Evolutionary conservation across 257 asterid genomes (phyloP), one percentile per base, ranked within the genome.

Genomic region (Pogostemon cablin): DNA sequence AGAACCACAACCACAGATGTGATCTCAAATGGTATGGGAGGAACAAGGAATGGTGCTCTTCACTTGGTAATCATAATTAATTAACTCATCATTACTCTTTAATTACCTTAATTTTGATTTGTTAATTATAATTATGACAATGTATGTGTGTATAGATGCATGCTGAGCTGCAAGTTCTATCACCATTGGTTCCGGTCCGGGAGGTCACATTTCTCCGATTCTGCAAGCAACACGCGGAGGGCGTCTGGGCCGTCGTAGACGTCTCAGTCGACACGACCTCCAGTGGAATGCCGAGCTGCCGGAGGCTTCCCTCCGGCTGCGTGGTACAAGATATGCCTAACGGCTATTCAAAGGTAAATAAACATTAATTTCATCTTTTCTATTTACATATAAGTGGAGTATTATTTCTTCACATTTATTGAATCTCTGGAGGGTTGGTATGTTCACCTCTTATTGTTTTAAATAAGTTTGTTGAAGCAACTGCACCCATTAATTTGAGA

Each of bases 141-240:
- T 9, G 10, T 0, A 10, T 47, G 4, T 8, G 2, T 52, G 42
- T 43, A 0, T 65, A 92, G 99, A 95, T 95, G 96, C 88, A 91
- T 10, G 98, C 95, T 0, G 99, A 86, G 69, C 82, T 95, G 3
- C 99, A 95, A 92, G 96, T 90, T 7, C 82, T 95, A 47, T 88
- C 99, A 0, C 99, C 99, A 3, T 50, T 95, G 62, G 98, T 95
- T 0, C 99, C 98, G 15, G 91, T 88, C 6, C 80, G 99, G 3
- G 95, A 86, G 79, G 92, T 95, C n/a, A 85, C 73, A 54, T 91
- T 95, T 73, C 95, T 95, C 74, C 93, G 99, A 44, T 91, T 86
- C 82, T 91, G 98, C 86, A 95, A 95, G 88, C 97, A 91, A 70
- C 98, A 89, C 43, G 95, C 92, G 0, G 99, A 90, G 68, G 99